Evolutionary conservation across 176 grass and related monocot genomes (phyloP), one percentile per base, ranked within the genome.

Genomic region (Avena eriantha): DNA sequence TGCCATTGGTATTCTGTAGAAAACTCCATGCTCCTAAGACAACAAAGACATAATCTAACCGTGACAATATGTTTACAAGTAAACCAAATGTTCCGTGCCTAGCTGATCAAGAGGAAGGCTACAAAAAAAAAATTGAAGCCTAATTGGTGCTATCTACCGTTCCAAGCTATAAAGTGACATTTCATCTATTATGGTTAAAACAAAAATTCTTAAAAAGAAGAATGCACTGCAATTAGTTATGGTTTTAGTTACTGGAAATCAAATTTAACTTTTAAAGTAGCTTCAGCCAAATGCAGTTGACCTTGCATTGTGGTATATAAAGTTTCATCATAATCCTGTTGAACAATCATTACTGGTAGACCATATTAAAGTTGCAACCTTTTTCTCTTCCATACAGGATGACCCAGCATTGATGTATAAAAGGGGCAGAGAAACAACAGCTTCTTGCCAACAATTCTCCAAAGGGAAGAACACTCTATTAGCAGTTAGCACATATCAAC

Each of bases 261-360:
- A 59, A 84, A 59, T 16, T 11, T 22, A 71, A 78, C 58, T 92
- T 86, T 29, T 82, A 31, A 84, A 90, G 76, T 82, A 82, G 54
- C 80, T 82, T 88, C 69, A 74, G 84, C n/a, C 55, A 81, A 86
- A 64, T 95, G 77, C 55, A 89, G 90, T 95, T 95, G 90, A 92
- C 90, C 77, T 95, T 50, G 67, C 78, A 41, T 54, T 69, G 83
- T 84, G 83, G 75, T 69, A 55, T 89, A 65, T 76, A 51, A 47
- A 79, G 85, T 92, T 87, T 73, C 90, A 86, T 87, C 78, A 81
- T 81, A 77, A 90, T 53, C 78, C 75, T 88, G 83, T 53, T 85
- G 76, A 55, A 66, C 70, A 86, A 89, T 92, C 85, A 92, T 92
- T 80, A 88, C 73, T 85, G 23, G 81, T 82, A 81, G 93, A 82